Conservation (phyloP, 2,329 filamentous ascomycete species). For the Dothiorella sarmentorum region DNA sequence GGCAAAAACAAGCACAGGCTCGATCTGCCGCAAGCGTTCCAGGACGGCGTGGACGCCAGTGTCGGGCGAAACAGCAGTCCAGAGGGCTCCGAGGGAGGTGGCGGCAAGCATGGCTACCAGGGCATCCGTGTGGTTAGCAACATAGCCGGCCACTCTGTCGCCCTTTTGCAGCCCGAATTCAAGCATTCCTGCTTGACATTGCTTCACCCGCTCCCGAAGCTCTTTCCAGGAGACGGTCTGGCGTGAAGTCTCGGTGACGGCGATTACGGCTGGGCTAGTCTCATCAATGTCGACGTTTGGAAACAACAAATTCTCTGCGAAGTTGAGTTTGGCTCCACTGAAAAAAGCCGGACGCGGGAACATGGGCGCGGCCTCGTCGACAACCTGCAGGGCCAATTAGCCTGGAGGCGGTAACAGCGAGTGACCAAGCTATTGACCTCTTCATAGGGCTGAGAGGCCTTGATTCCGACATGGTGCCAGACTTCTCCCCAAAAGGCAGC, state of each 20-base stretch:
- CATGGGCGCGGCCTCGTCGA: slow-evolving; percentile 66
- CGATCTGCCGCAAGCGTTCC: slow-evolving; percentile 81
- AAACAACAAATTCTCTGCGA: slow-evolving; percentile 90
- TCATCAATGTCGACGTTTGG: slow-evolving; percentile 57
- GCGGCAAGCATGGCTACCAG: slow-evolving; percentile 84
- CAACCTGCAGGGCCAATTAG: slow-evolving; percentile 50
- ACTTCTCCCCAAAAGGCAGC: slow-evolving; percentile 78
- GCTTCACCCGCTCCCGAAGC: slow-evolving; percentile 72
- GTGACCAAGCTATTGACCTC: slow-evolving; percentile 43
- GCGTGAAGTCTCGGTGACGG: slow-evolving; percentile 69
- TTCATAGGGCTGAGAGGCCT: slow-evolving; percentile 60
- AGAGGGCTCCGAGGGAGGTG: slow-evolving; percentile 78
- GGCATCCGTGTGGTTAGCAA: slow-evolving; percentile 86
- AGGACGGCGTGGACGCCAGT: slow-evolving; percentile 88
- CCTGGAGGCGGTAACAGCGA: not conserved
- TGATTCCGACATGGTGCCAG: slow-evolving; percentile 79
- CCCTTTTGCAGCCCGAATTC: slow-evolving; percentile 60
- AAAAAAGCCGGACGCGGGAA: slow-evolving; percentile 90
- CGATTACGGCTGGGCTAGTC: slow-evolving; percentile 68
- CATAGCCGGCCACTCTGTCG: slow-evolving; percentile 66
- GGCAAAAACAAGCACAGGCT: slow-evolving; percentile 76
- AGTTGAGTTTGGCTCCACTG: slow-evolving; percentile 74
- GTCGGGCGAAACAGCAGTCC: slow-evolving; percentile 91
- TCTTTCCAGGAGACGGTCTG: slow-evolving; percentile 72
- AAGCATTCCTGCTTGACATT: slow-evolving; percentile 68